These are phyloP conservation scores for Elaphomyces granulatus DNA, from an alignment of 495 filamentous ascomycete genomes.

Conservation along the genomic window DNA sequence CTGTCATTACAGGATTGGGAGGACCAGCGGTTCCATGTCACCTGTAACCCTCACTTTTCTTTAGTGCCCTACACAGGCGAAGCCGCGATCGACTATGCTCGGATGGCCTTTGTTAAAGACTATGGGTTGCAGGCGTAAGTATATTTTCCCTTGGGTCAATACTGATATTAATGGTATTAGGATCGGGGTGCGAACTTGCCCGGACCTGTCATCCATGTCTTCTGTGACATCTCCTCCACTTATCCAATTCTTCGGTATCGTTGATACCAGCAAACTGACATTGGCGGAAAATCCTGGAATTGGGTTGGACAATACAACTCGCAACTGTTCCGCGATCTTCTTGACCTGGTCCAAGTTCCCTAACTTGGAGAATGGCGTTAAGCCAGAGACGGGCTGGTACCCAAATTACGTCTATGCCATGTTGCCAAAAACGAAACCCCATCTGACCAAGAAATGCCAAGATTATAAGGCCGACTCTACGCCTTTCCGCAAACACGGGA, in stretches of 20 bases:
- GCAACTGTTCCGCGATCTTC: not conserved
- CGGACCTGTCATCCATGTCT: not conserved
- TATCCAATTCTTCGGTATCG: not conserved
- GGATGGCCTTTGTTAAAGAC: not conserved
- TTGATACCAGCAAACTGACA: not conserved
- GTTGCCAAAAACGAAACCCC: not conserved
- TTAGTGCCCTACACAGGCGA: not conserved
- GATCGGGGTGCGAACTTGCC: not conserved
- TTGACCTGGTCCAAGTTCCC: not conserved
- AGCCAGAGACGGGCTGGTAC: not conserved
- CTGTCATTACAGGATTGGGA: not conserved
- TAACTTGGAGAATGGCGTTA: not conserved
- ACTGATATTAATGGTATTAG: not conserved
- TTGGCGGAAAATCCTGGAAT: not conserved
- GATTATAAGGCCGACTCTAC: not conserved
- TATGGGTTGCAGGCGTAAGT: not conserved
- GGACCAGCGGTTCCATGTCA: not conserved
- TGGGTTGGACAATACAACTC: not conserved
- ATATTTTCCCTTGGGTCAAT: not conserved
- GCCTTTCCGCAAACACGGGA: too few species aligned
- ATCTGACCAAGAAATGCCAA: not conserved
- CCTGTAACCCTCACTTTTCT: not conserved
- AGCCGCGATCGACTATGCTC: not conserved
- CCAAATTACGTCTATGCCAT: not conserved
- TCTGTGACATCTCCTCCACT: not conserved